These are phyloP conservation scores for Phytophthora melonis DNA, from an alignment of 352 stramenopile genomes.

Conservation along the genomic window DNA sequence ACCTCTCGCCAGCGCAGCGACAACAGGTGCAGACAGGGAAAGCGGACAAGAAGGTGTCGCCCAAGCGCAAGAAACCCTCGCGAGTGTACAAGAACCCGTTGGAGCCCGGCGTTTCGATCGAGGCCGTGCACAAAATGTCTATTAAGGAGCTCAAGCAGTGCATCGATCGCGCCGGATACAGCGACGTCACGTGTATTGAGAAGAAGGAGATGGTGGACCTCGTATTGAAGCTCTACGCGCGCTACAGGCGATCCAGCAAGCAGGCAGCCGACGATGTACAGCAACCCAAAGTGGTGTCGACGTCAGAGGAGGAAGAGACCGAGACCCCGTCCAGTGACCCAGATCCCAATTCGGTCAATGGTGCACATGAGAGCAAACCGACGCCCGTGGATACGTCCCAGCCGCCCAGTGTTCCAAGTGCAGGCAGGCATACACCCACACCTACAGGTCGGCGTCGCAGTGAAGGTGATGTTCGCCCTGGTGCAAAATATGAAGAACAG, in stretches of 20 bases:
- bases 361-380: constrained; percentile 16
- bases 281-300: neutral
- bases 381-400: constrained; percentile 20
- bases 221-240: constrained; percentile 80
- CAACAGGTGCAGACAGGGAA: constrained; percentile 27
- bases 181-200: constrained; percentile 79
- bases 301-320: constrained; percentile 17
- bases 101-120: constrained; percentile 55
- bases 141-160: constrained; percentile 85
- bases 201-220: constrained; percentile 87
- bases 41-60: constrained; percentile 20
- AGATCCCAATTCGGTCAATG: neutral
- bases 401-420: neutral
- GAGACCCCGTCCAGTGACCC: constrained; percentile 13
- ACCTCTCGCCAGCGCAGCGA: constrained; percentile 45
- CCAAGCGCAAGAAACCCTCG: constrained; percentile 44
- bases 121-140: constrained; percentile 75
- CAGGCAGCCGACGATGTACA: constrained; percentile 45
- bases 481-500: constrained; percentile 4
- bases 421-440: constrained; percentile 23
- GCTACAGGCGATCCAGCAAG: constrained; percentile 69
- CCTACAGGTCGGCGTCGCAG: constrained; percentile 34
- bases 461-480: constrained; percentile 34
- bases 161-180: constrained; percentile 75
- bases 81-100: constrained; percentile 81